phyloP scores from a whole-genome alignment of 2,329 filamentous ascomycete species.

The Chalara sp. region DNA sequence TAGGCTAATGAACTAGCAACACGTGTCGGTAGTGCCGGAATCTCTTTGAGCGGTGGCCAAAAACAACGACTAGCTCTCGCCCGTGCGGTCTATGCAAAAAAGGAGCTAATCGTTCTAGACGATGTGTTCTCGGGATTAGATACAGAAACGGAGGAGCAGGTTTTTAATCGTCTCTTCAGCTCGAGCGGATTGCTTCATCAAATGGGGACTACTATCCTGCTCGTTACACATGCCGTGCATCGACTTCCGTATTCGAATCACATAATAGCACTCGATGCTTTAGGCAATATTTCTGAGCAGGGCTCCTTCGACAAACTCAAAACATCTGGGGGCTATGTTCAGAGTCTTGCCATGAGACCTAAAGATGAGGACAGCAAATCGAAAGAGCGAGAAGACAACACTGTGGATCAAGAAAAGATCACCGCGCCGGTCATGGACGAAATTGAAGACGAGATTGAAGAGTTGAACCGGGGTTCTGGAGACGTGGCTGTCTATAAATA shows the following conservation, averaged over 20 bases:
- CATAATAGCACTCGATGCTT: slow-evolving; percentile 30
- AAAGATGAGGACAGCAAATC: slow-evolving; percentile 5
- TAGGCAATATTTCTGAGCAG: slow-evolving; percentile 28
- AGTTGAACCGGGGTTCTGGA: slow-evolving; percentile 19
- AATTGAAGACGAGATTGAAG: slow-evolving; percentile 1
- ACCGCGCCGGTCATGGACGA: neutral
- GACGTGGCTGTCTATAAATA: slow-evolving; percentile 23
- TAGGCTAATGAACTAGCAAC: neutral
- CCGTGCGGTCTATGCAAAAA: slow-evolving; percentile 34
- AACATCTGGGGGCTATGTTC: slow-evolving; percentile 18
- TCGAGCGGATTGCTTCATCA: slow-evolving; percentile 10
- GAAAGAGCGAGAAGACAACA: too few relatives aligned
- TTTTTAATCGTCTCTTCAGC: slow-evolving; percentile 7
- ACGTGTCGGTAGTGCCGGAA: neutral
- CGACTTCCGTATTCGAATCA: slow-evolving; percentile 31
- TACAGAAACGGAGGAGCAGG: slow-evolving; percentile 9
- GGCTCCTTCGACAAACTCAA: slow-evolving; percentile 30
- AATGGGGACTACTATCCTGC: slow-evolving; percentile 29
- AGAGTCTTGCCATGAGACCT: slow-evolving; percentile 9
- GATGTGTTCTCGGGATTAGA: slow-evolving; percentile 17
- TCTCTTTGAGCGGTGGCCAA: neutral
- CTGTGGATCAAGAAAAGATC: too few relatives aligned
- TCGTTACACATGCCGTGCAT: slow-evolving; percentile 29
- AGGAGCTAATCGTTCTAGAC: slow-evolving; percentile 14
- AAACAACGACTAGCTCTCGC: slow-evolving; percentile 28